Percentiles rank a stretch among this genome's conserved stretches.
Conservation (phyloP, 805 yeast genomes). For the Saccharomycopsis olivae region DNA sequence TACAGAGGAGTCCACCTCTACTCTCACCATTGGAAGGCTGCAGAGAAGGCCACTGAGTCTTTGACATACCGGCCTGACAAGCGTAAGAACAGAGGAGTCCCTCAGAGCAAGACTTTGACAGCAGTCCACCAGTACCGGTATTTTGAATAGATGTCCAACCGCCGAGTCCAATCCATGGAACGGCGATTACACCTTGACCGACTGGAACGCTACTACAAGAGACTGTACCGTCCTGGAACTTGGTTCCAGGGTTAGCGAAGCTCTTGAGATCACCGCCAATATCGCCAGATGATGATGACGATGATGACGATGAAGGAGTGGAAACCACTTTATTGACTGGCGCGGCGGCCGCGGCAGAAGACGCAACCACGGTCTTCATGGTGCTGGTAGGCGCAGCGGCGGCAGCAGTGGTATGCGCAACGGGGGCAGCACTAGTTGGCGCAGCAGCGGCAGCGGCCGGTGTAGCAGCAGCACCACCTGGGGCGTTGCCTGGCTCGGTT, state of each 20-base stretch:
- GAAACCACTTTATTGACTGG: slow-evolving; percentile 13
- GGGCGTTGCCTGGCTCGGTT: not conserved
- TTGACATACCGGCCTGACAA: slow-evolving; percentile 72
- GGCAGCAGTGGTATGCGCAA: slow-evolving; percentile 2
- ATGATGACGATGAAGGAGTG: slow-evolving; percentile 22
- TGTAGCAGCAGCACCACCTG: not conserved
- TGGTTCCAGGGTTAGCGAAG: slow-evolving; percentile 44
- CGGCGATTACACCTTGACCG: slow-evolving; percentile 59
- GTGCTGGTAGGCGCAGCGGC: not conserved
- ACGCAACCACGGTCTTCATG: too few species aligned
- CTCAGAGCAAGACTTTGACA: slow-evolving; percentile 51
- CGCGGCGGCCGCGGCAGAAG: slow-evolving; percentile 18
- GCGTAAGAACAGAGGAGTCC: slow-evolving; percentile 71
- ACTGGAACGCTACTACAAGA: slow-evolving; percentile 58
- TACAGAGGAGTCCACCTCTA: slow-evolving; percentile 61
- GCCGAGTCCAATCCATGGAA: slow-evolving; percentile 42
- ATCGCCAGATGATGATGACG: slow-evolving; percentile 31
- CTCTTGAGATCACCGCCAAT: slow-evolving; percentile 47
- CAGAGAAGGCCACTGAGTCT: slow-evolving; percentile 65
- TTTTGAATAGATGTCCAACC: slow-evolving; percentile 48
- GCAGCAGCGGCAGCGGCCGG: slow-evolving; percentile 2
- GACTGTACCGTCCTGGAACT: slow-evolving; percentile 56
- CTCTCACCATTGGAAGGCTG: slow-evolving; percentile 64
- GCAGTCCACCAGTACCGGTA: slow-evolving; percentile 44
- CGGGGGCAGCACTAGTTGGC: slow-evolving; percentile 1